These are phyloP conservation scores for Persicaria tinctoria DNA, from an alignment of 148 eudicot species.

Conservation along the genomic window DNA sequence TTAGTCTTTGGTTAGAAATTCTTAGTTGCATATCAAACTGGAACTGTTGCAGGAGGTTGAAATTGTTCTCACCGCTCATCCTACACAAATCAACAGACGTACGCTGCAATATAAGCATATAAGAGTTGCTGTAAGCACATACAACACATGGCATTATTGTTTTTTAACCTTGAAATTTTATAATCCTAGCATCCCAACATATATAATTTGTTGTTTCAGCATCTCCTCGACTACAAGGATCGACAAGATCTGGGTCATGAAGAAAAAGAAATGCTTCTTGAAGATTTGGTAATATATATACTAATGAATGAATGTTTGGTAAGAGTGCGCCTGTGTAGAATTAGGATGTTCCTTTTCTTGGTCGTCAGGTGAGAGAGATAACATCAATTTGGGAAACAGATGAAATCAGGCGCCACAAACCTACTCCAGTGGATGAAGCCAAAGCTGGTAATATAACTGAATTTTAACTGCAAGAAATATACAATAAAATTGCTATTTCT, in stretches of 20 bases:
- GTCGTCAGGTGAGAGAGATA: slow-evolving; percentile 77
- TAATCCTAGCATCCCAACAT: background rate
- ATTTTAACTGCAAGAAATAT: background rate
- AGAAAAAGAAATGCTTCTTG: slow-evolving; percentile 81
- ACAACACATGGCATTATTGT: background rate
- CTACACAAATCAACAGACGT: slow-evolving; percentile 85
- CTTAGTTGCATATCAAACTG: background rate
- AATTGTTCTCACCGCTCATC: slow-evolving; percentile 93
- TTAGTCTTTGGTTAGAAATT: background rate
- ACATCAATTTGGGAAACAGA: slow-evolving; percentile 95
- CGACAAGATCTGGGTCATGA: slow-evolving; percentile 75
- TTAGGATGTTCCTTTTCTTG: slow-evolving; percentile 1
- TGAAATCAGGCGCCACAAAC: slow-evolving; percentile 86
- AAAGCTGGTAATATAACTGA: slow-evolving; percentile 55
- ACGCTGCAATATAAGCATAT: slow-evolving; percentile 87
- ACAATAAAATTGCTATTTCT: background rate
- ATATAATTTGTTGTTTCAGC: slow-evolving; percentile 37
- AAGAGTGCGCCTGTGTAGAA: slow-evolving; percentile 5
- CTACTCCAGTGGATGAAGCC: slow-evolving; percentile 98
- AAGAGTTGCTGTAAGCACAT: slow-evolving; percentile 60
- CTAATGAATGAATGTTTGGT: background rate
- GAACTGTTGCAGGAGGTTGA: slow-evolving; percentile 63
- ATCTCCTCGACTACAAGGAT: slow-evolving; percentile 76
- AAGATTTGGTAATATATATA: slow-evolving; percentile 60
- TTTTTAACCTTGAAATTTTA: background rate